Evolutionary conservation across 768 basidiomycete genomes (phyloP), one percentile per base, ranked within the genome.

Genomic region (Lentinula boryana): DNA sequence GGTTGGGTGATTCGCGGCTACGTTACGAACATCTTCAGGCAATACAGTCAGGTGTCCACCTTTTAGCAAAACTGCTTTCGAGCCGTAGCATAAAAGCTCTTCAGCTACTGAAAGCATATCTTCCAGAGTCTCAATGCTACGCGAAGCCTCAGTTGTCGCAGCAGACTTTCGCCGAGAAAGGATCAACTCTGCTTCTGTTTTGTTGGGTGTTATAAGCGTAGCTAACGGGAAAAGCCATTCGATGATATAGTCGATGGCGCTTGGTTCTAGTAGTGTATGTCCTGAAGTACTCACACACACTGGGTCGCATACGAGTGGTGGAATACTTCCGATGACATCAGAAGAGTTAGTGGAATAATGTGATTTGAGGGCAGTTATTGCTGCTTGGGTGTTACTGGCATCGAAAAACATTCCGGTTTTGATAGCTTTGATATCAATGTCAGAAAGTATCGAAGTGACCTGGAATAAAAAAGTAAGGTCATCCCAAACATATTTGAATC

Each of bases 281-380:
- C 93, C 93, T 0, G 91, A 93, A 0, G 95, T 96, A 3, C 92
- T 93, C 1, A 96, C 90, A 67, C 87, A 93, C 9, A 98, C 94
- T 0, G 95, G 94, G 68, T 98, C 95, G 62, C 91, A 84, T 31
- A 96, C 83, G 18, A 95, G 74, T 0, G 84, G 83, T 0, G 86
- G 80, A 32, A 72, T 63, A 9, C 61, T 62, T n/a, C 12, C 9
- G n/a, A 6, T 9, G 10, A 67, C 63, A 5, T 60, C 38, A 16
- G 65, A 56, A 9, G 43, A 16, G 4, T 13, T 35, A 1, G 48
- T 23, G 38, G 5, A 35, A 66, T 79, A 83, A 63, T 78, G 74
- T 0, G 64, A 46, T 46, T 71, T 78, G 46, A 95, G 78, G 10
- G 81, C 74, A 1, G 71, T 62, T 2, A 82, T 80, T 3, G 93